Evolutionary conservation across 176 grass and related monocot species (phyloP), one percentile per base, ranked within the genome.

Genomic region (Oryza brachyantha): DNA sequence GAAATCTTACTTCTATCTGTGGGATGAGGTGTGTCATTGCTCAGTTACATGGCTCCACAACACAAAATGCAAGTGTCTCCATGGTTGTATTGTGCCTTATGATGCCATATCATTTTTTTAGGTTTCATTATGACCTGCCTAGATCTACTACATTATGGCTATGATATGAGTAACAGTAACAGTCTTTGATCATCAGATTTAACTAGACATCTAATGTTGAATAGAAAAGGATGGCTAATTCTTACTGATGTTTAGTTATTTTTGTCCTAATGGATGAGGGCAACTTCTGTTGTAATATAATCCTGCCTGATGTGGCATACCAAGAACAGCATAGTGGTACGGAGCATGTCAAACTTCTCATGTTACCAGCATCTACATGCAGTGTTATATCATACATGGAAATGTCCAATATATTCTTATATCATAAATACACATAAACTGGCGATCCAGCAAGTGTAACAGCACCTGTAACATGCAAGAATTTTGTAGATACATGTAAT

Each of bases 1-100:
- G 24, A 98, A 94, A 90, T 88, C 87, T 90, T 98, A 94, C 66
- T 98, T 98, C 72, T 98, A 98, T 81, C 84, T 98, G 70, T 98
- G 95, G 95, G 95, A 98, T 82, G 95, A 98, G 92, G 95, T 98
- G 38, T 3, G 34, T 78, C 60, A 37, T 78, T 76, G 13, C 61
- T 26, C 13, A 21, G 6, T 57, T 24, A 62, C 48, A 79, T 74
- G 60, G 19, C 81, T 68, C 71, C 76, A 19, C 29, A 81, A 32
- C 29, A 29, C 28, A 45, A 79, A 60, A 16, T 82, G 26, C 38
- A 50, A 59, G 19, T 48, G 13, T 55, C 7, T 37, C 24, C 75
- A 8, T 29, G 29, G 16, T 79, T 84, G 31, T 79, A 68, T 34
- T 70, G 19, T 40, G 39, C 32, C 26, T 67, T 67, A 24, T 74